Conservation (phyloP, 257 asterid species). For the Solanum bulbocastanum region DNA sequence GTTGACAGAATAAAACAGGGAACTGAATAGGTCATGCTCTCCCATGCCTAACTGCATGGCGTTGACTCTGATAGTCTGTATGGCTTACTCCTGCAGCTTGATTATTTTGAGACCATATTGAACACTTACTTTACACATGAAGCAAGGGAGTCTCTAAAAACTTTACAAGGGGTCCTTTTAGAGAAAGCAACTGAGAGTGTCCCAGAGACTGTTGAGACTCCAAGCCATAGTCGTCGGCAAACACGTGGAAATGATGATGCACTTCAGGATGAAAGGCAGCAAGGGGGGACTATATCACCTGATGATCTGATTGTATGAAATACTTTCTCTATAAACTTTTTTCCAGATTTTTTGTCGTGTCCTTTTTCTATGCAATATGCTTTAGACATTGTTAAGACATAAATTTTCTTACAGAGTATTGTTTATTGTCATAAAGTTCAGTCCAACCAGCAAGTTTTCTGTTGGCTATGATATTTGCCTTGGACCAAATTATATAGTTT, state of each 20-base stretch:
- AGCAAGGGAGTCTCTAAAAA: constrained; percentile 88
- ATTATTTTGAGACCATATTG: constrained; percentile 90
- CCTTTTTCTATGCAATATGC: background rate
- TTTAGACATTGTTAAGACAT: background rate
- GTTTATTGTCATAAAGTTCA: background rate
- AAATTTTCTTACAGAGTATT: background rate
- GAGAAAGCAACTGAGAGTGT: constrained; percentile 82
- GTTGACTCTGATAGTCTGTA: background rate
- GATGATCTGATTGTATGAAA: constrained; percentile 90
- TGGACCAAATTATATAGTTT: background rate
- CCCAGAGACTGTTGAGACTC: constrained; percentile 64
- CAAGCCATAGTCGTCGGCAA: constrained; percentile 83
- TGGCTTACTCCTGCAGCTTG: constrained; percentile 62
- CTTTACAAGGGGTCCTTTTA: constrained; percentile 80
- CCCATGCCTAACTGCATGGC: background rate
- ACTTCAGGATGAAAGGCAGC: constrained; percentile 71
- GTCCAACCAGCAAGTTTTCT: background rate
- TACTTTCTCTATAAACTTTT: background rate
- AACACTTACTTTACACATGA: constrained; percentile 89
- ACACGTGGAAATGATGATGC: constrained; percentile 91
- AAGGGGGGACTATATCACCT: constrained; percentile 65
- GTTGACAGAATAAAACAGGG: background rate
- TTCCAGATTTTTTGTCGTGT: background rate
- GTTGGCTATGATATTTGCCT: background rate
- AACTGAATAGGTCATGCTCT: background rate